Evolutionary conservation across 1,284 basidiomycete species (phyloP), one percentile per base, ranked within the genome.

Genomic region (Sanghuangporus baumii): DNA sequence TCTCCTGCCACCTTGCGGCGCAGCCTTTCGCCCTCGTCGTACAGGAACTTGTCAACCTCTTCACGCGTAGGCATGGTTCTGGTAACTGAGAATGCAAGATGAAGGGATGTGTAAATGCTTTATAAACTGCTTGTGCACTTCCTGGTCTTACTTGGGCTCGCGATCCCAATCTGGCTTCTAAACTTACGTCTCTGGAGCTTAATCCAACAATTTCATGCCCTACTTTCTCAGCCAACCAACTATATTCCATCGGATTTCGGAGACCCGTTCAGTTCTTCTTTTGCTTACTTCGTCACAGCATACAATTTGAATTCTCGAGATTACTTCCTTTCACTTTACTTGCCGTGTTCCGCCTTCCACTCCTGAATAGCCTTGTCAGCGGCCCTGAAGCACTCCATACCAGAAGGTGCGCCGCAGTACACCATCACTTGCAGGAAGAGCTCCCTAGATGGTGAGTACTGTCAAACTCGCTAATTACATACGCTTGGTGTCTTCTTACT

Each of bases 1-100:
- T 65, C 63, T 43, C 63, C 63, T 3, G 61, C 18, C n/a, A 65
- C 60, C 63, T 65, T 65, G 26, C 60, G 56, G 20, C 63, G 59
- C 38, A 58, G 55, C 38, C 59, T 65, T 41, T 61, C 60, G 26
- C 63, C 63, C 26, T 61, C 63, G 7, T 61, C 56, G 36, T 61
- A 61, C 23, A 65, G 60, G 23, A 58, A 47, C 37, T 61, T 65
- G 26, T 56, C 55, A n/a, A 61, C 55, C 18, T 65, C 63, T 55
- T 65, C 60, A 36, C 23, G 18, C 16, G 59, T 61, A 23, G 59
- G 55, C 57, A 60, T 60, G 18, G 23, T 46, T 18, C 43, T 41
- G 40, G 12, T 12, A 9, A 12, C n/a, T 7, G 40, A 41, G 40
- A 31, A 55, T 55, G 14, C 7, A 9, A 18, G 34, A 34, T 7